Percentiles rank a stretch among this genome's conserved stretches.
Evolutionary conservation across 768 basidiomycete species (phyloP).

Genomic region (Hortiboletus campestris): DNA sequence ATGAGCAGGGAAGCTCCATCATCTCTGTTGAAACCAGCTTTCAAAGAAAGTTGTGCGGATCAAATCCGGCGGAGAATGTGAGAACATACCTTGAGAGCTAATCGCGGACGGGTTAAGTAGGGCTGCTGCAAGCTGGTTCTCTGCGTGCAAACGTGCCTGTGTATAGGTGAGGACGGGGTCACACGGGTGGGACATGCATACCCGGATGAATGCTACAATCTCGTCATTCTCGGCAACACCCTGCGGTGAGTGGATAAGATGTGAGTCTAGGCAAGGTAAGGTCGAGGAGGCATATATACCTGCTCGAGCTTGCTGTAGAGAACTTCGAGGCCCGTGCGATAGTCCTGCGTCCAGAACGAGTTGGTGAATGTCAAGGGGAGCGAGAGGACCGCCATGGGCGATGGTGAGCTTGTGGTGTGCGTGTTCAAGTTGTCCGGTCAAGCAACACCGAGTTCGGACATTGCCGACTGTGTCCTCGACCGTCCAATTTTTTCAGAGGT

Average conservation of each 20-base stretch:
- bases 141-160: slow-evolving; percentile 72
- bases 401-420: neutral
- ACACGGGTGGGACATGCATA: slow-evolving; percentile 36
- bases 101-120: slow-evolving; percentile 52
- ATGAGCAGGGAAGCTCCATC: slow-evolving; percentile 82
- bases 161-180: slow-evolving; percentile 9
- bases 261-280: neutral
- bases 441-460: slow-evolving; percentile 13
- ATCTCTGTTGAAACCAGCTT: slow-evolving; percentile 69
- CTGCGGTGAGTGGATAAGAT: slow-evolving; percentile 38
- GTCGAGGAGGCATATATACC: slow-evolving; percentile 40
- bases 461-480: slow-evolving; percentile 33
- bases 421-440: slow-evolving; percentile 9
- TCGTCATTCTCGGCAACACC: slow-evolving; percentile 83
- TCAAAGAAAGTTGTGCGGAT: slow-evolving; percentile 31
- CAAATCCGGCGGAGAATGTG: neutral
- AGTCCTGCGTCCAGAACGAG: slow-evolving; percentile 95
- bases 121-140: slow-evolving; percentile 59
- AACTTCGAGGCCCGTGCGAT: slow-evolving; percentile 77
- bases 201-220: slow-evolving; percentile 78
- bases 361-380: slow-evolving; percentile 88
- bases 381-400: slow-evolving; percentile 79
- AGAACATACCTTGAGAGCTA: slow-evolving; percentile 46
- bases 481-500: slow-evolving; percentile 19
- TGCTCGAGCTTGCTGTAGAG: slow-evolving; percentile 76